phyloP scores from a whole-genome alignment of 2,329 filamentous ascomycete genomes.

The Tolypocladium sp. region DNA sequence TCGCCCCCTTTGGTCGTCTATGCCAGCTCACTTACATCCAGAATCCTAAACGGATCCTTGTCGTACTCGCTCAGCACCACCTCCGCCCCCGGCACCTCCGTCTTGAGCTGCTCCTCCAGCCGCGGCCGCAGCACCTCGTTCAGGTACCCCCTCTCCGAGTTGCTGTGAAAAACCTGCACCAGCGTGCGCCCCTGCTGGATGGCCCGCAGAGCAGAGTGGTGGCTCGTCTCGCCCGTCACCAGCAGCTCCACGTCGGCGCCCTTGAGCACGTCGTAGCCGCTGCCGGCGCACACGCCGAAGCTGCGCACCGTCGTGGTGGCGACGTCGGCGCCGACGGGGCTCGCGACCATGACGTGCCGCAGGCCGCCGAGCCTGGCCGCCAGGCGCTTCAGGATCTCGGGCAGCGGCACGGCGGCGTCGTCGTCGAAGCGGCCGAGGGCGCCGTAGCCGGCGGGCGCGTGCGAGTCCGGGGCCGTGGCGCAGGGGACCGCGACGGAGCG shows the following conservation, averaged over 20 bases:
- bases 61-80: conserved; percentile 74
- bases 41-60: conserved; percentile 79
- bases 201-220: conserved; percentile 83
- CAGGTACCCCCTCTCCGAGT: conserved; percentile 82
- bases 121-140: conserved; percentile 58
- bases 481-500: conserved; percentile 38
- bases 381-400: conserved; percentile 40
- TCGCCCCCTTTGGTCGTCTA: background rate
- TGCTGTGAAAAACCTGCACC: conserved; percentile 83
- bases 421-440: conserved; percentile 33
- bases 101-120: conserved; percentile 49
- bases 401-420: conserved; percentile 24
- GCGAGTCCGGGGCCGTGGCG: conserved; percentile 28
- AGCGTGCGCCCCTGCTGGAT: conserved; percentile 78
- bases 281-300: conserved; percentile 84
- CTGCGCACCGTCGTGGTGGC: conserved; percentile 43
- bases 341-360: conserved; percentile 38
- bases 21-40: conserved; percentile 37
- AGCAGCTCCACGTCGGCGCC: conserved; percentile 65
- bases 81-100: conserved; percentile 39
- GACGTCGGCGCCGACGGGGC: conserved; percentile 37
- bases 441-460: conserved; percentile 44
- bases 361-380: conserved; percentile 62
- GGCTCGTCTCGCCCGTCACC: conserved; percentile 87
- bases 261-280: conserved; percentile 68